Base-by-base conservation (phyloP, 345 rosid genomes). In the Hibiscus syriacus region DNA sequence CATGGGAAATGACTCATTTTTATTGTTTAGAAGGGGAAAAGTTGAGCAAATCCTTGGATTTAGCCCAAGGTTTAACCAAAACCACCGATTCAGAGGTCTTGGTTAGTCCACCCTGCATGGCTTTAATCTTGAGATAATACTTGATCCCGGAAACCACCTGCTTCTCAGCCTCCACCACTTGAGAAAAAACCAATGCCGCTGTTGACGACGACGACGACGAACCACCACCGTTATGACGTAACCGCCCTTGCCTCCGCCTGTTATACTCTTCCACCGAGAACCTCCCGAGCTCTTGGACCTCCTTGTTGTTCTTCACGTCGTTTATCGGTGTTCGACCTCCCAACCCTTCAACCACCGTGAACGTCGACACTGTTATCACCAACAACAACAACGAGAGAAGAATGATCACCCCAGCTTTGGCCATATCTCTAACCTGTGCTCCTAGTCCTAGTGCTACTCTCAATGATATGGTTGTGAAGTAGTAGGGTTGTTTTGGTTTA, bases 101-200 rank as follows among this genome's bases (percentile, higher is more conserved):
- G 13, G 10, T 71, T 4, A 73, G 34, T 17, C 86, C 86, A 12
- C 66, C 70, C 41, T 49, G 63, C 30, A 50, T 65, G 14, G 78
- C 87, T 71, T 81, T 80, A 26, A 93, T 80, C 77, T 71, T 84
- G 64, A 93, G 79, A 70, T 78, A 80, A 72, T 89, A 93, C 62
- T 84, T 87, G 20, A 79, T 50, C 41, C 97, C 96, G 0, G 95
- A 73, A 30, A 90, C 95, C 71, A 93, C 91, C 80, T 89, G 97
- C 71, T 55, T 70, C 71, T 89, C 64, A 1, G 96, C 98, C 58
- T 78, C 85, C 60, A 85, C 82, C 67, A 90, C 97, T 76, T 76
- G 69, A 4, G 69, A 65, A 54, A 76, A 81, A 59, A 26, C 55
- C 68, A 78, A 39, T 26, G 76, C 58, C 20, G n/a, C n/a, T n/a